Base-by-base conservation (phyloP, 306 rosid genomes). In the Datisca glomerata region DNA sequence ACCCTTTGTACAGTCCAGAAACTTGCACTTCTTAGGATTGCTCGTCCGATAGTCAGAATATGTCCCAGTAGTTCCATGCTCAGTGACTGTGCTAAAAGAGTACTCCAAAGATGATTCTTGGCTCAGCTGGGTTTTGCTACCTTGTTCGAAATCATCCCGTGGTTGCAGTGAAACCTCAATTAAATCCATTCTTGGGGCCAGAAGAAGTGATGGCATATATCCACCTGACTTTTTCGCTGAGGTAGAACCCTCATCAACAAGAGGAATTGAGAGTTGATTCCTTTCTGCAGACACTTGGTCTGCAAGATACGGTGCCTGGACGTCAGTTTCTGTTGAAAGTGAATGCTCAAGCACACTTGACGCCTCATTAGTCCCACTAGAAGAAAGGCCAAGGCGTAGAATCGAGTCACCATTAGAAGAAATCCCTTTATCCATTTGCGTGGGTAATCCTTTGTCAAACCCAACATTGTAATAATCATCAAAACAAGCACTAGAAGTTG, bases 1-100 rank as follows among this genome's bases (percentile, higher is more conserved):
- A 38, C 79, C 74, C 49, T 62, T 60, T 57, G 52, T 5, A 13
- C 44, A 36, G 65, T 62, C 36, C 3, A 31, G 4, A 31, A 31
- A 31, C n/a, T 11, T 31, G 10, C 36, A 31, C 4, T 31, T 31
- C 36, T 31, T 31, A 31, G 0, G n/a, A 31, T 31, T 31, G 9
- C 9, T 14, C 9, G 36, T 31, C 36, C 13, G n/a, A 8, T 31
- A 8, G 36, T 11, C n/a, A 12, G n/a, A 31, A 31, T 31, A 12
- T 8, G 36, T 31, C n/a, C 36, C n/a, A 12, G n/a, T 31, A 31
- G 12, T 4, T 8, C n/a, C n/a, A 8, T 31, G 36, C n/a, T 31
- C 36, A 8, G 36, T 14, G 3, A 31, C 9, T 8, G 36, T 14
- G 2, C 36, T 31, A 11, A 8, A 14, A 14, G 12, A 31, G 36